A percentile compares a stretch with the other conserved stretches of the same genome.
phyloP scores from a whole-genome alignment of 805 yeast species.

The Saturnispora hagleri region DNA sequence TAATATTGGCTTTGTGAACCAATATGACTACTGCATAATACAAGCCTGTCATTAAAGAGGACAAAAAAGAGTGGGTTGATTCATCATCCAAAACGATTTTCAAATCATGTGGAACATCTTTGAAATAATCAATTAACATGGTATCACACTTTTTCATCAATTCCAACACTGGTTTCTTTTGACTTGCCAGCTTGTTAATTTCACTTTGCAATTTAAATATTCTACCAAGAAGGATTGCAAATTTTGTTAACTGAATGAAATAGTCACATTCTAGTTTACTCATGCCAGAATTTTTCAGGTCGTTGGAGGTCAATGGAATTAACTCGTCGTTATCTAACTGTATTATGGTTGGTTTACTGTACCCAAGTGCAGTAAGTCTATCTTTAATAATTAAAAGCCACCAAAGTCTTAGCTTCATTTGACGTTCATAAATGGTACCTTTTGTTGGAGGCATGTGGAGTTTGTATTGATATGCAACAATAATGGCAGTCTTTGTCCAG shows the following conservation, averaged over 20 bases:
- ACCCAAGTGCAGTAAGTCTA: slow-evolving; percentile 57
- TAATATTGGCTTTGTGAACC: slow-evolving; percentile 61
- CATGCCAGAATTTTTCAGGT: slow-evolving; percentile 49
- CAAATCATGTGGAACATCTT: slow-evolving; percentile 52
- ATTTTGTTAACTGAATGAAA: slow-evolving; percentile 53
- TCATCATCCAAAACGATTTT: slow-evolving; percentile 52
- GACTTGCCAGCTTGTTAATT: slow-evolving; percentile 51
- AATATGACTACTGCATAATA: slow-evolving; percentile 67
- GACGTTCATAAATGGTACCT: slow-evolving; percentile 16
- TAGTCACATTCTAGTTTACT: slow-evolving; percentile 43
- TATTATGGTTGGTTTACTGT: slow-evolving; percentile 63
- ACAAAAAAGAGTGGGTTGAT: slow-evolving; percentile 44
- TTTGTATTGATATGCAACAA: slow-evolving; percentile 69
- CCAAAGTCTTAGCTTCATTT: slow-evolving; percentile 35
- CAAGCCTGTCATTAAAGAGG: slow-evolving; percentile 53
- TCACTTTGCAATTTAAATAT: slow-evolving; percentile 62
- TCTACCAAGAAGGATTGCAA: slow-evolving; percentile 63
- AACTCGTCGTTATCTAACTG: slow-evolving; percentile 70
- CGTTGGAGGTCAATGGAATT: slow-evolving; percentile 58
- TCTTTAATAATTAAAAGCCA: slow-evolving; percentile 72
- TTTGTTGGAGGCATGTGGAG: slow-evolving; percentile 41
- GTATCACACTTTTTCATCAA: slow-evolving; percentile 55
- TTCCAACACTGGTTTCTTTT: slow-evolving; percentile 32
- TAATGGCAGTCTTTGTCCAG: slow-evolving; percentile 66
- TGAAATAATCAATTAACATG: slow-evolving; percentile 71